These are phyloP conservation scores for Apiotrichum mycotoxinovorans DNA, from an alignment of 1,284 basidiomycete species.

Conservation along the genomic window DNA sequence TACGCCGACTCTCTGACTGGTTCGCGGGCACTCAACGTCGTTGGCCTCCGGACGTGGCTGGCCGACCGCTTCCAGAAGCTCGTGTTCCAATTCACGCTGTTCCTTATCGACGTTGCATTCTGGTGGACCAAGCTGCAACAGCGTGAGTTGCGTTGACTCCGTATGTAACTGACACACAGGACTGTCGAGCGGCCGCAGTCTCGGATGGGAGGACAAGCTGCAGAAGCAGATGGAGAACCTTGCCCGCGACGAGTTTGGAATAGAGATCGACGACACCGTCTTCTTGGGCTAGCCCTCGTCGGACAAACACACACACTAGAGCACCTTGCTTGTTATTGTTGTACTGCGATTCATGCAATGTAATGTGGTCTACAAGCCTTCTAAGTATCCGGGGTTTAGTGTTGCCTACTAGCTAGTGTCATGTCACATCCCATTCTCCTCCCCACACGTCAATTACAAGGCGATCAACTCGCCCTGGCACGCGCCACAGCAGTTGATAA, in stretches of 20 bases:
- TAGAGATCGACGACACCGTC: slow-evolving; percentile 52
- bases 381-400: too few species aligned
- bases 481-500: slow-evolving; percentile 49
- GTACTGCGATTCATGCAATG: slow-evolving; percentile 6
- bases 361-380: slow-evolving; percentile 8
- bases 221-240: slow-evolving; percentile 49
- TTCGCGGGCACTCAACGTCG: slow-evolving; percentile 48
- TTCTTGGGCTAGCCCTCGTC: slow-evolving; percentile 41
- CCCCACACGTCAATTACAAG: slow-evolving; percentile 23
- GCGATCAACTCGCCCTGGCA: slow-evolving; percentile 49
- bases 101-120: slow-evolving; percentile 52
- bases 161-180: not conserved
- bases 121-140: slow-evolving; percentile 42
- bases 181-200: slow-evolving; percentile 30
- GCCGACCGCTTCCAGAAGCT: slow-evolving; percentile 44
- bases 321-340: not conserved
- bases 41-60: slow-evolving; percentile 47
- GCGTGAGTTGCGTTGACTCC: slow-evolving; percentile 31
- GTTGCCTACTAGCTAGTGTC: not conserved
- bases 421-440: not conserved
- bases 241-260: slow-evolving; percentile 53
- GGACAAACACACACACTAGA: not conserved
- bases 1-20: slow-evolving; percentile 56
- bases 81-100: slow-evolving; percentile 50
- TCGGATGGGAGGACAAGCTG: slow-evolving; percentile 45